Conservation (phyloP, 2,329 filamentous ascomycete species). For the Monosporascus sp. region DNA sequence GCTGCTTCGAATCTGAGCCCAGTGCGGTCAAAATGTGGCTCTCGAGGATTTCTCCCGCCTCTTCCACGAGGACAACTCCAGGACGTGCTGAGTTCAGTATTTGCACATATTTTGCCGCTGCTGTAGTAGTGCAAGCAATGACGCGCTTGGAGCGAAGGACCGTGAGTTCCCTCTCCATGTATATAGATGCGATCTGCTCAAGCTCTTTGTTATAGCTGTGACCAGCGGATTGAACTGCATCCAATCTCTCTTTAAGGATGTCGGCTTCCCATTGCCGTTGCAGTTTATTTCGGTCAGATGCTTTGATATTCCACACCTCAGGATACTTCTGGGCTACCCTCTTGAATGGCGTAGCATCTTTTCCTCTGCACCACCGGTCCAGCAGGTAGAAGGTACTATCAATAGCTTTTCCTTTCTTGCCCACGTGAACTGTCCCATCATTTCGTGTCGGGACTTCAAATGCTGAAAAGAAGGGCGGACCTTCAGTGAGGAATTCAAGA, state of each 20-base stretch:
- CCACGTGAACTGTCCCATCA: no score
- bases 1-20: slow-evolving; percentile 49
- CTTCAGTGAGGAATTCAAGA: slow-evolving; percentile 35
- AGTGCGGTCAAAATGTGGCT: slow-evolving; percentile 61
- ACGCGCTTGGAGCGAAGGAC: slow-evolving; percentile 51
- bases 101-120: slow-evolving; percentile 56
- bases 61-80: slow-evolving; percentile 62
- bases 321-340: slow-evolving; percentile 17
- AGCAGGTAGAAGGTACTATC: no score
- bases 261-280: slow-evolving; percentile 36
- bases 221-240: slow-evolving; percentile 18
- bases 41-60: slow-evolving; percentile 70
- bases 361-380: no score
- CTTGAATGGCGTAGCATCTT: slow-evolving; percentile 24
- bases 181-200: not conserved
- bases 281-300: slow-evolving; percentile 31
- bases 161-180: not conserved
- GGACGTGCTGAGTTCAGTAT: slow-evolving; percentile 50
- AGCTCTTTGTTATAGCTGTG: not conserved
- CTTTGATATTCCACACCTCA: slow-evolving; percentile 49
- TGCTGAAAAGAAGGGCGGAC: not conserved
- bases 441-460: no score
- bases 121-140: slow-evolving; percentile 69
- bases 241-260: slow-evolving; percentile 47
- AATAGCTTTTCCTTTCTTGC: no score